phyloP scores from a whole-genome alignment of 2,329 filamentous ascomycete species.

The Aspergillus clavatus region DNA sequence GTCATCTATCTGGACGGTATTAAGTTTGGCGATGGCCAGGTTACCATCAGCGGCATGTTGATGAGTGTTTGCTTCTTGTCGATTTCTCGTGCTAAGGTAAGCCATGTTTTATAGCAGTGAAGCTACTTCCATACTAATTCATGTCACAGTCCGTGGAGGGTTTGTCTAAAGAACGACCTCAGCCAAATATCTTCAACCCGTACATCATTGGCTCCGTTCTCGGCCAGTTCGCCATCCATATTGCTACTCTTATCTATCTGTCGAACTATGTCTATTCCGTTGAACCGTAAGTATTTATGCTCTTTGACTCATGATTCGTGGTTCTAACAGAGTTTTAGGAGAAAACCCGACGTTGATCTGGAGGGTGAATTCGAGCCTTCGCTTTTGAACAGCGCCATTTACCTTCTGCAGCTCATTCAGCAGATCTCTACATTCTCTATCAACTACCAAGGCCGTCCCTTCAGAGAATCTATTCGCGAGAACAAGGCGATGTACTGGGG shows the following conservation, averaged over 20 bases:
- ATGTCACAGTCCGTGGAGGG: slow-evolving; percentile 70
- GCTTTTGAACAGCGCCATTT: slow-evolving; percentile 92
- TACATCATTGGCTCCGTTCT: slow-evolving; percentile 98
- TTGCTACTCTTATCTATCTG: slow-evolving; percentile 89
- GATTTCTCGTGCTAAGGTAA: slow-evolving; percentile 86
- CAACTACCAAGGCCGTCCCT: slow-evolving; percentile 97
- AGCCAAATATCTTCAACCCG: slow-evolving; percentile 98
- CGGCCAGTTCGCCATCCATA: slow-evolving; percentile 94
- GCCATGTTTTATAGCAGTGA: slow-evolving; percentile 8
- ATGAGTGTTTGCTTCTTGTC: slow-evolving; percentile 99
- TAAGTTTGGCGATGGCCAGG: slow-evolving; percentile 97
- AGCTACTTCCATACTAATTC: slow-evolving; percentile 9
- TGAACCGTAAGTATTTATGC: slow-evolving; percentile 64
- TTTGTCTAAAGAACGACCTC: slow-evolving; percentile 91
- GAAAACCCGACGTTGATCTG: slow-evolving; percentile 67
- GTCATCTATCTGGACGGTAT: slow-evolving; percentile 97
- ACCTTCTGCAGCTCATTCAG: slow-evolving; percentile 95
- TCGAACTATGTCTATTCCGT: slow-evolving; percentile 80
- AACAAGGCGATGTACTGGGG: slow-evolving; percentile 99
- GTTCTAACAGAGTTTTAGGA: slow-evolving; percentile 38
- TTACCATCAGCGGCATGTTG: slow-evolving; percentile 98
- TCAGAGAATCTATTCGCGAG: slow-evolving; percentile 91
- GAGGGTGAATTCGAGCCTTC: slow-evolving; percentile 93
- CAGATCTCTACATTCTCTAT: slow-evolving; percentile 99
- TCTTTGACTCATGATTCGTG: slow-evolving; percentile 12